Evolutionary conservation across 257 asterid genomes (phyloP), one percentile per base, ranked within the genome.

Genomic region (Solanum habrochaites): DNA sequence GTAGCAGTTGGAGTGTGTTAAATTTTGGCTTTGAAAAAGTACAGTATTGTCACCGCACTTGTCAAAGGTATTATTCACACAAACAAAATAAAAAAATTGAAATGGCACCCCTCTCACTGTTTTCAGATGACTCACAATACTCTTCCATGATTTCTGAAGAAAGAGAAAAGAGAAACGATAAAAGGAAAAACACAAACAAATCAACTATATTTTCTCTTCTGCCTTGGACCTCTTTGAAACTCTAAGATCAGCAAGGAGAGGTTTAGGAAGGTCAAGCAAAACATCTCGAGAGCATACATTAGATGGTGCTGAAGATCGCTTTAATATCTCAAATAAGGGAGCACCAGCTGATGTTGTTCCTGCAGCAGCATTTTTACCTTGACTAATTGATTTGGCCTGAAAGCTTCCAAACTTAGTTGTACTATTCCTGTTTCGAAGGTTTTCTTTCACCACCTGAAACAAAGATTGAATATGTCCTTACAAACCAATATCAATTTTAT

Each of bases 291-390:
- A 89, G 74, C 88, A 87, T 20, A 70, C 88, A 43, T 85, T 72
- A 45, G 94, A 72, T 67, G 85, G 87, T 8, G 87, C 82, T 27
- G 97, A 91, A 14, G 97, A 90, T 88, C 88, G 93, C 92, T 90
- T 95, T 91, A 95, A 87, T 87, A 94, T 80, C 82, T 97, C 99
- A 18, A 95, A 91, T 89, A 94, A 86, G 8, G 98, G 94, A 37
- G 87, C 83, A 31, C 71, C 85, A 11, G 89, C 82, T 23, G 84
- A 39, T 43, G 32, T 80, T 74, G 40, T 80, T 74, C 47, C 86
- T 8, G 78, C 80, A 52, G 83, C 80, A 85, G 86, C 62, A 58
- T 67, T 86, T 49, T 83, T 85, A 85, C 42, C 70, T 58, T 70
- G 90, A 58, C 87, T 86, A n/a, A 83, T 89, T 70, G 60, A 86